Conservation (phyloP, 768 basidiomycete species). For the Psilocybe subaeruginosa region DNA sequence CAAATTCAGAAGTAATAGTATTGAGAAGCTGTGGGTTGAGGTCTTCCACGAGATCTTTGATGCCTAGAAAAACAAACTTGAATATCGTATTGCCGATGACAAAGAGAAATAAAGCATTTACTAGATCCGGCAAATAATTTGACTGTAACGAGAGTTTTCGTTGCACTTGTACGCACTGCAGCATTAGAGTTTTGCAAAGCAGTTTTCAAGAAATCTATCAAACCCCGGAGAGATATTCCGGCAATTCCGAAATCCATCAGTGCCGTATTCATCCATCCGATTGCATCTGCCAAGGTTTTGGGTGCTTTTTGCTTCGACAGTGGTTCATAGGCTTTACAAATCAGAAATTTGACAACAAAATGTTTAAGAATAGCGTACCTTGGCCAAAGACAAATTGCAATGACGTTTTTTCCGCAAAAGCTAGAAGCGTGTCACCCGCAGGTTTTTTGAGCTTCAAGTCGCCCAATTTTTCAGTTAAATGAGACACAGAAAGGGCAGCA, state of each 20-base stretch:
- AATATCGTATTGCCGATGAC: neutral
- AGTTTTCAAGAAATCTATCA: constrained; percentile 91
- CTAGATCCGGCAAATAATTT: constrained; percentile 91
- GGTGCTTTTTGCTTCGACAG: constrained; percentile 96
- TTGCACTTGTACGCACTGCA: constrained; percentile 89
- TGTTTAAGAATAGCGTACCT: constrained; percentile 47
- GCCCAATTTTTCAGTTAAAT: constrained; percentile 92
- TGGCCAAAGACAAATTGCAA: constrained; percentile 93
- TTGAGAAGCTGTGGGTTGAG: constrained; percentile 90
- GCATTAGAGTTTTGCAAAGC: constrained; percentile 94
- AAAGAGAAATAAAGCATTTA: constrained; percentile 28
- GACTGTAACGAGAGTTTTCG: constrained; percentile 88
- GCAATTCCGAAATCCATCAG: constrained; percentile 90
- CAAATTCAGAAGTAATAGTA: constrained; percentile 91
- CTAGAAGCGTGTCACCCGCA: constrained; percentile 82
- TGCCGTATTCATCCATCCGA: constrained; percentile 86
- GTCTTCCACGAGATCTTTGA: constrained; percentile 92
- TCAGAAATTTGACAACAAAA: constrained; percentile 1
- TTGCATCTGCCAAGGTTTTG: constrained; percentile 91
- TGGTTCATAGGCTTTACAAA: constrained; percentile 80
- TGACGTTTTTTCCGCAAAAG: constrained; percentile 91
- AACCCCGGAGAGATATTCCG: constrained; percentile 77
- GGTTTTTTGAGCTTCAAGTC: constrained; percentile 97
- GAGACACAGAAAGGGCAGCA: constrained; percentile 76
- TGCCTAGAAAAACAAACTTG: constrained; percentile 50